phyloP scores from a whole-genome alignment of 345 rosid genomes.

The Eucalyptus cladocalyx region DNA sequence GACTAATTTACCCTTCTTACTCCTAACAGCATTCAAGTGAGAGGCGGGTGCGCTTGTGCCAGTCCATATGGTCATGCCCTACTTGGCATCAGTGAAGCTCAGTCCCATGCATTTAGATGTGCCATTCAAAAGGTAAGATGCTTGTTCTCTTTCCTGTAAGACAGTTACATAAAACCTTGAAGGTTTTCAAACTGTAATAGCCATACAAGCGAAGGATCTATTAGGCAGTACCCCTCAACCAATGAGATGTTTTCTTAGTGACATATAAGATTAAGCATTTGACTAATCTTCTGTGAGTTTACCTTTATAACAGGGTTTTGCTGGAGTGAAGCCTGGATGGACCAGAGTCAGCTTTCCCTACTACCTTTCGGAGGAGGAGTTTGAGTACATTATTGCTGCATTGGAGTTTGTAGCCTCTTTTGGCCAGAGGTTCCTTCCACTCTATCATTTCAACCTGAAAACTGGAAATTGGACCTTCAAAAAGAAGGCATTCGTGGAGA shows the following conservation, averaged over 20 bases:
- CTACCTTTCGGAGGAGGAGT: slow-evolving; percentile 35
- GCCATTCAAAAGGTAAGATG: slow-evolving; percentile 29
- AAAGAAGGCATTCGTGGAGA: slow-evolving; percentile 3
- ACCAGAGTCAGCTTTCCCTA: slow-evolving; percentile 61
- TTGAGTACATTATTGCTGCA: slow-evolving; percentile 37
- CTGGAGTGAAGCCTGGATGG: slow-evolving; percentile 50
- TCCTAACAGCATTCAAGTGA: slow-evolving; percentile 54
- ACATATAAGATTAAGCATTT: not conserved
- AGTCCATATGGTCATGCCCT: slow-evolving; percentile 52
- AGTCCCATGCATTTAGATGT: slow-evolving; percentile 14
- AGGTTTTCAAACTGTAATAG: not conserved
- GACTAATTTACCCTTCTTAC: too few species aligned
- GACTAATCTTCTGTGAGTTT: not conserved
- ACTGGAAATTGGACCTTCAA: slow-evolving; percentile 34
- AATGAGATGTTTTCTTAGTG: not conserved
- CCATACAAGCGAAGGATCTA: not conserved
- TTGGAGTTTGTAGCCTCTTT: slow-evolving; percentile 30
- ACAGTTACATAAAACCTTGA: not conserved
- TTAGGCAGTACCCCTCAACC: not conserved
- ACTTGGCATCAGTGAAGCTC: slow-evolving; percentile 12
- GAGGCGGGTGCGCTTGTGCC: slow-evolving; percentile 63
- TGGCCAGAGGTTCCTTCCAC: slow-evolving; percentile 38
- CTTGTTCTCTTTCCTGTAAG: not conserved
- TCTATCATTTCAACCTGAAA: slow-evolving; percentile 26
- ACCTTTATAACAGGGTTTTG: slow-evolving; percentile 20